Evolutionary conservation across 2,329 filamentous ascomycete species (phyloP).

Genomic region (Ascochyta viciae-villosae): DNA sequence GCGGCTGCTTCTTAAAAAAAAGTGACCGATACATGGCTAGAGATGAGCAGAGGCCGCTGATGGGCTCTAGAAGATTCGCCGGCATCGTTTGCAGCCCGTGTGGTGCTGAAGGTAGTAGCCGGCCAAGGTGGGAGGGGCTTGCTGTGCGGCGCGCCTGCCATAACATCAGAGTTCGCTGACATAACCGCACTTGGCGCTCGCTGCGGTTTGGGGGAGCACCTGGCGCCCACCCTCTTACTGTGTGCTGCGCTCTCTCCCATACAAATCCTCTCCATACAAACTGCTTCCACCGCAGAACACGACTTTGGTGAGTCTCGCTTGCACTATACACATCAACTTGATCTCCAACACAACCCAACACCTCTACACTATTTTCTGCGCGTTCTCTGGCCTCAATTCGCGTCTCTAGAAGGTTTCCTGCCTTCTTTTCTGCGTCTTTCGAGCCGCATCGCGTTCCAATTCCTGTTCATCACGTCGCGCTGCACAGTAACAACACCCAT

Average conservation of each 20-base stretch:
- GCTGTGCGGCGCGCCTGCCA: conserved; percentile 16
- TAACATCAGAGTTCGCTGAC: conserved; percentile 19
- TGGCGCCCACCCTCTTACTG: conserved; percentile 13
- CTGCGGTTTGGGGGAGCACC: background rate
- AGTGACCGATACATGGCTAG: background rate
- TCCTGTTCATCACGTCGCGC: conserved; percentile 40
- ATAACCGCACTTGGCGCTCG: conserved; percentile 8
- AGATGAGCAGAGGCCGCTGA: conserved; percentile 1
- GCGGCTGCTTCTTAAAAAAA: background rate
- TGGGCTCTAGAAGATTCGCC: conserved; percentile 2
- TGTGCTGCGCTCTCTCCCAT: conserved; percentile 25
- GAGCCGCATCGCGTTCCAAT: conserved; percentile 39
- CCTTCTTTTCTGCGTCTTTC: conserved; percentile 40
- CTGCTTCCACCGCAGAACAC: conserved; percentile 33
- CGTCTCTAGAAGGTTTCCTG: conserved; percentile 31
- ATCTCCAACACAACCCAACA: conserved; percentile 32
- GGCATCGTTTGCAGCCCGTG: conserved; percentile 19
- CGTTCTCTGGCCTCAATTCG: conserved; percentile 42
- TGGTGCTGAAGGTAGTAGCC: conserved; percentile 23
- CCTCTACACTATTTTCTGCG: conserved; percentile 40
- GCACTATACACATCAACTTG: conserved; percentile 21
- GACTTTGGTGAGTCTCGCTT: conserved; percentile 46
- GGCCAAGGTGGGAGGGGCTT: conserved; percentile 20
- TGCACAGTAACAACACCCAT: conserved; percentile 25
- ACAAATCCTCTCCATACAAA: conserved; percentile 29